phyloP scores from a whole-genome alignment of 2,329 filamentous ascomycete genomes.

The Eurotiales sp. region DNA sequence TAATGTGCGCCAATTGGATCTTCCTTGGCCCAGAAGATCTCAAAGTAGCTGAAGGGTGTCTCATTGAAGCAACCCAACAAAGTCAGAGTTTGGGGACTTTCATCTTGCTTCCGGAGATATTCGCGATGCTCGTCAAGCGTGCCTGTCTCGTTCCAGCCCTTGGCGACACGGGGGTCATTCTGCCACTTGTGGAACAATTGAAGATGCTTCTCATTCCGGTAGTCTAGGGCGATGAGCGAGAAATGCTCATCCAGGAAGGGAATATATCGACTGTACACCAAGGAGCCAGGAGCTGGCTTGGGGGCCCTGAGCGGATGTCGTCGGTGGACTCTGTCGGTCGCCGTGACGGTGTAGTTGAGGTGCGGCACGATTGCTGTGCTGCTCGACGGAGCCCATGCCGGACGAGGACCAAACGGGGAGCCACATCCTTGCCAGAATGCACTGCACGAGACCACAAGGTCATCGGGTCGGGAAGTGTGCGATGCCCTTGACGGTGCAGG shows the following conservation, averaged over 20 bases:
- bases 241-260: conserved; percentile 73
- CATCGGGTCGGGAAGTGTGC: no score
- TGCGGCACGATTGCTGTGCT: conserved; percentile 29
- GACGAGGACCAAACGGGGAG: conserved; percentile 62
- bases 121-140: conserved; percentile 69
- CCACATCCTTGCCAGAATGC: conserved; percentile 72
- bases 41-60: conserved; percentile 70
- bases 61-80: conserved; percentile 70
- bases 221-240: conserved; percentile 72
- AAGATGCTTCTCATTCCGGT: conserved; percentile 60
- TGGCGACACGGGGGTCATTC: conserved; percentile 75
- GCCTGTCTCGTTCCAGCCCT: conserved; percentile 76
- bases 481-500: no score
- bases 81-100: conserved; percentile 65
- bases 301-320: conserved; percentile 68
- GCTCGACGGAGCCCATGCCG: conserved; percentile 52
- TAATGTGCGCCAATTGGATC: conserved; percentile 59
- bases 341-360: conserved; percentile 41
- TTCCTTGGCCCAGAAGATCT: conserved; percentile 74
- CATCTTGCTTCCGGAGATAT: conserved; percentile 65
- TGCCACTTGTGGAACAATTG: conserved; percentile 74
- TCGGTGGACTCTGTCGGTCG: conserved; percentile 52
- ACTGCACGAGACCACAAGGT: no score
- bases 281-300: conserved; percentile 66
- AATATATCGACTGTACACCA: conserved; percentile 75